Base-by-base conservation (phyloP, 208 protist species). In the Trypanosoma caninum region DNA sequence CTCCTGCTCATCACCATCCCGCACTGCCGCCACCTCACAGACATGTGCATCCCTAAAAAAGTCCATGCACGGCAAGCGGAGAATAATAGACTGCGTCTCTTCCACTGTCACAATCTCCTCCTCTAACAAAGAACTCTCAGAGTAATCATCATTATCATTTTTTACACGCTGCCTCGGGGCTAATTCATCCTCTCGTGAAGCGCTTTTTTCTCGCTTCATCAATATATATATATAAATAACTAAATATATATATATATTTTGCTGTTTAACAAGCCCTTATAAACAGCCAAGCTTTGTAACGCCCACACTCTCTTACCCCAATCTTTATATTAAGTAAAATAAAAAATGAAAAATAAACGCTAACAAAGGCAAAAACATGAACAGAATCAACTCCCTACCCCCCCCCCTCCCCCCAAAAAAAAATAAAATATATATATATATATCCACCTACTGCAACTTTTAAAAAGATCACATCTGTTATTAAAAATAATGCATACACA, bases 21-120 rank as follows among this genome's bases (percentile, higher is more conserved):
- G 30, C 0, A 9, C 14, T 14, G 44, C 45, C 9, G 25, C 20
- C 25, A n/a, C 34, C 52, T 94, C 87, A 60, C 87, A 94, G 3
- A 94, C n/a, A 54, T 84, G 74, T 6, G 86, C 84, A 42, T 88
- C 67, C 0, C 69, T 55, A 56, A 94, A 94, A 40, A 82, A 91
- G 57, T 94, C 87, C 37, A 91, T 84, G 72, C 73, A 91, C 0
- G 87, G 87, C 40, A 94, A 78, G 2, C 87, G 87, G 16, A 94
- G 45, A 10, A 94, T 70, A 8, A 94, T 56, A 22, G 65, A 42
- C 2, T 66, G 33, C 1, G 56, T 66, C 38, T 83, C 80, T 35
- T 69, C 64, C 13, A 82, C 70, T 14, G 72, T 68, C 4, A 82
- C 79, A 14, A 84, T 59, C 45, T 84, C 75, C 46, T 87, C 80